Evolutionary conservation across 163 green algal species (phyloP), one percentile per base, ranked within the genome.

Genomic region (Prototheca wickerhamii): DNA sequence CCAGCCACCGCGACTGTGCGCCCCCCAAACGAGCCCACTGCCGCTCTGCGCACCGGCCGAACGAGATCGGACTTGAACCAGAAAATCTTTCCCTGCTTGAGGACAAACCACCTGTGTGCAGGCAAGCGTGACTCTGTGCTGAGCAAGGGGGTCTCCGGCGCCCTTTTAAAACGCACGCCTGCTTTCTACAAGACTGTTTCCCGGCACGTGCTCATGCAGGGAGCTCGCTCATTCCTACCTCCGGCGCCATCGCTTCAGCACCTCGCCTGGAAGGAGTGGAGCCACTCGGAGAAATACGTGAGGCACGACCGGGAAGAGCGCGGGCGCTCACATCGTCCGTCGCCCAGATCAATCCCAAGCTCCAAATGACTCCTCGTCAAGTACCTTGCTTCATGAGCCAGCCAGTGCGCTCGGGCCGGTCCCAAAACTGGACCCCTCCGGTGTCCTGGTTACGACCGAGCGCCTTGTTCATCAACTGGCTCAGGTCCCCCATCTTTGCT

Each of bases 11-110:
- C 51, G 54, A 60, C 32, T 15, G 15, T 53, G 18, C 20, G 20
- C 28, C 6, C 12, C 40, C 40, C 17, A 23, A 12, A 12, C 40
- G 17, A 50, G 40, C 40, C 40, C 40, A 23, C 17, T 50, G 40
- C 40, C 40, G 12, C 17, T 50, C 40, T 17, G 12, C 52, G 12
- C 26, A 59, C 85, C 40, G 83, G 79, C 17, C 77, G 89, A n/a
- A 97, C 80, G 5, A 88, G 75, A 53, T 97, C 86, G 4, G 82
- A 83, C 66, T 96, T 95, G 76, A 98, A 99, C 94, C 94, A 98
- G 68, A 98, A 97, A 31, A 99, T 95, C 68, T 94, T 95, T 32
- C 91, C 92, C 40, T 97, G 80, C 77, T 99, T 99, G 33, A 99
- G 72, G 2, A 99, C 84, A 69, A 99, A 99, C 89, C 89, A 99